A percentile compares a stretch with the other conserved stretches of the same genome.
Evolutionary conservation across 345 rosid species (phyloP).

Genomic region (Acer negundo): DNA sequence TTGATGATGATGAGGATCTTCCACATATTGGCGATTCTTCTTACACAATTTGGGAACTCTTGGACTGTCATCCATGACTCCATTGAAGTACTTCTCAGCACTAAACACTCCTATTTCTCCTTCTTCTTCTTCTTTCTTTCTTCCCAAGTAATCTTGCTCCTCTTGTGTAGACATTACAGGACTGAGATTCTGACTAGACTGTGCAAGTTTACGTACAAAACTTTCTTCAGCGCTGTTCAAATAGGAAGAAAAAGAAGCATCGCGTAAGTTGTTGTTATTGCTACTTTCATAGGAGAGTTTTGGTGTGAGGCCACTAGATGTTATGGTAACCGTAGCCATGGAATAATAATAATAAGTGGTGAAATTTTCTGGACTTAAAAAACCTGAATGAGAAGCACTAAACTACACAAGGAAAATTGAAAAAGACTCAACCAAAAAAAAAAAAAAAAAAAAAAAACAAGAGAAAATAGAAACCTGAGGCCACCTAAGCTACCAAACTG

Average conservation of each 20-base stretch:
- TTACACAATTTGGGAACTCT: constrained; percentile 27
- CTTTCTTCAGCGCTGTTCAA: constrained; percentile 43
- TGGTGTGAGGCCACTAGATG: constrained; percentile 30
- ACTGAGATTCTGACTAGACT: constrained; percentile 21
- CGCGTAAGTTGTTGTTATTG: constrained; percentile 25
- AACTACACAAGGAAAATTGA: constrained; percentile 26
- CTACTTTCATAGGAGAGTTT: constrained; percentile 31
- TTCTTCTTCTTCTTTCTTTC: constrained; percentile 53
- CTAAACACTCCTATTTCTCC: constrained; percentile 77
- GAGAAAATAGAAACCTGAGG: background rate
- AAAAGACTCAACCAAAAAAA: constrained; percentile 26
- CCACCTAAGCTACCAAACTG: background rate
- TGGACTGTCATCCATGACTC: constrained; percentile 50
- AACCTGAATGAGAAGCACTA: constrained; percentile 7
- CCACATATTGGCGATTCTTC: constrained; percentile 22
- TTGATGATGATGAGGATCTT: constrained; percentile 15
- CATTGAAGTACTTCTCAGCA: constrained; percentile 86
- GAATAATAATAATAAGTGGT: background rate
- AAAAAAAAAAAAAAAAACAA: background rate
- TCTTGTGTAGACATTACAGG: constrained; percentile 19
- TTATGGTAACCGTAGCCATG: constrained; percentile 38
- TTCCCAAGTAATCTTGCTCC: constrained; percentile 21
- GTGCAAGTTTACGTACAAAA: constrained; percentile 35
- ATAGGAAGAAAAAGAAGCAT: constrained; percentile 59
- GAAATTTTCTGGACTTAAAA: constrained; percentile 5